These are phyloP conservation scores for Epichloe sylvatica DNA, from an alignment of 2,329 filamentous ascomycete species.

Conservation along the genomic window DNA sequence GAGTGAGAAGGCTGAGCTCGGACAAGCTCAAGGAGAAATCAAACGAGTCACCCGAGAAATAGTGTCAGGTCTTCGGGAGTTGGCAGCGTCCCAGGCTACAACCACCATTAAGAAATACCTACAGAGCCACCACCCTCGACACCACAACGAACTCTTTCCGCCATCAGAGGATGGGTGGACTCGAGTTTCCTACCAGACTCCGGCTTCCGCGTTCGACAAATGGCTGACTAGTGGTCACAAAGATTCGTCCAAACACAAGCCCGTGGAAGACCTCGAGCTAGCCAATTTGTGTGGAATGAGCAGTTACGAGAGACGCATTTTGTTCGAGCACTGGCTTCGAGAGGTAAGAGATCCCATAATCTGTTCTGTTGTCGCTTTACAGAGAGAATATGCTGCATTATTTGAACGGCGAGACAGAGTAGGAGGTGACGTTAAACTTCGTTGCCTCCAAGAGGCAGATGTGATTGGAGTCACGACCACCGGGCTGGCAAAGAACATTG, in stretches of 20 bases:
- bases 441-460: constrained; percentile 20
- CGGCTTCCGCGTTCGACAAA: background rate
- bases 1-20: constrained; percentile 21
- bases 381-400: background rate
- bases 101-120: background rate
- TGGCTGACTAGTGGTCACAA: background rate
- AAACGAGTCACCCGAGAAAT: background rate
- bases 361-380: background rate
- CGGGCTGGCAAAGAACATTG: constrained; percentile 38
- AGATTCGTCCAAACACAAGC: background rate
- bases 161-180: background rate
- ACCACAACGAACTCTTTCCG: background rate
- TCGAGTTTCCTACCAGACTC: background rate
- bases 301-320: background rate
- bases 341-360: background rate
- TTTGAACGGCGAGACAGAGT: background rate
- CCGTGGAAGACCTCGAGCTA: background rate
- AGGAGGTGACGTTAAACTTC: background rate
- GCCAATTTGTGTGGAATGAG: background rate
- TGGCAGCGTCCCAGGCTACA: background rate
- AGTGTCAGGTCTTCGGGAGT: background rate
- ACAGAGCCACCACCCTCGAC: background rate
- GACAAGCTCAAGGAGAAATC: constrained; percentile 1
- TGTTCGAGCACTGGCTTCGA: background rate
- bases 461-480: constrained; percentile 48